Evolutionary conservation across 441 rosid species (phyloP).

Genomic region (Isatis lusitanica): DNA sequence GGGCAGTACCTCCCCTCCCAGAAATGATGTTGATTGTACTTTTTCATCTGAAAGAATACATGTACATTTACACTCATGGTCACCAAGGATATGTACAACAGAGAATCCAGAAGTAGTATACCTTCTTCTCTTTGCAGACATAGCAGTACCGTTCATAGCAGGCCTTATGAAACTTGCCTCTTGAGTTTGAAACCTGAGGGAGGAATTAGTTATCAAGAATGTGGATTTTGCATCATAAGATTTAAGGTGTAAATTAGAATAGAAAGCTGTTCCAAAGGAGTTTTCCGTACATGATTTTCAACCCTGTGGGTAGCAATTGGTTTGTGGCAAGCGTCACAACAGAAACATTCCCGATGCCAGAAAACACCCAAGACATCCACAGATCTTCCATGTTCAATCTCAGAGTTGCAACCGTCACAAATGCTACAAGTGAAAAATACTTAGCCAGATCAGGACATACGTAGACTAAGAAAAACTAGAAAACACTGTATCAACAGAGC

Average conservation of each 20-base stretch:
- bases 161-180: constrained; percentile 75
- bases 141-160: constrained; percentile 84
- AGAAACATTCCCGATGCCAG: constrained; percentile 86
- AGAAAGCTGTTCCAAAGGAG: not conserved
- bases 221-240: not conserved
- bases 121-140: constrained; percentile 59
- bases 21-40: constrained; percentile 63
- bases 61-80: not conserved
- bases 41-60: constrained; percentile 56
- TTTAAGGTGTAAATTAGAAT: constrained; percentile 5
- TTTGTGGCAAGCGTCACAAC: constrained; percentile 65
- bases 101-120: not conserved
- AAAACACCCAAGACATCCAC: constrained; percentile 66
- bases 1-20: constrained; percentile 86
- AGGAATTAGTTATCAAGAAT: constrained; percentile 16
- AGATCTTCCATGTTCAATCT: constrained; percentile 69
- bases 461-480: too few relatives aligned
- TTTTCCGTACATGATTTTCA: constrained; percentile 14
- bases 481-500: too few relatives aligned
- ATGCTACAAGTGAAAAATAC: constrained; percentile 44
- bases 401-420: constrained; percentile 78
- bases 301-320: constrained; percentile 77
- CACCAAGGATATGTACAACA: not conserved
- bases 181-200: constrained; percentile 69
- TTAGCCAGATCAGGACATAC: constrained; percentile 28